Evolutionary conservation across 495 filamentous ascomycete genomes (phyloP), one percentile per base, ranked within the genome.

Genomic region (Penicillium angulare): DNA sequence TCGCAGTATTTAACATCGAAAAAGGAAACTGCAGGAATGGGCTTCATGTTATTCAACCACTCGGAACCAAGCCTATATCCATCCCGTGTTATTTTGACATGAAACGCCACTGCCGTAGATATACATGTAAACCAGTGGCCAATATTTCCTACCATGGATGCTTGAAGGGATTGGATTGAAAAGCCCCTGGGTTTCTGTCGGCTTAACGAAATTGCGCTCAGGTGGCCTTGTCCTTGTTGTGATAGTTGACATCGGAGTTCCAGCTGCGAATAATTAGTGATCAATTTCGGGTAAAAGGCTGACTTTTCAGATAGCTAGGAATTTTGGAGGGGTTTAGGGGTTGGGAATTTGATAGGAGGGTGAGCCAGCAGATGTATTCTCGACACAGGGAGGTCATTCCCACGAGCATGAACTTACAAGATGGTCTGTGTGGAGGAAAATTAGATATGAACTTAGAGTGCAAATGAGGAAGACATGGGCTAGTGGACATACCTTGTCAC

Each of bases 221-320:
- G 60, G 68, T 75, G 47, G 72, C 65, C 80, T 90, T 86, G 76
- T 95, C 88, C 72, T 84, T 85, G 81, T 95, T 90, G 84, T 97
- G 90, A 79, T 95, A 92, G 82, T 98, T 98, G 78, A 96, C 90
- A 23, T 74, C 78, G 53, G 78, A 71, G 75, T 98, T 98, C 93
- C 93, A 98, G 86, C 89, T 93, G 68, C 55, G 51, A 32, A 12
- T 36, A 27, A 17, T 35, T 35, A 36, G 45, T 48, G n/a, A 12
- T 44, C 29, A 3, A 6, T 43, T 36, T n/a, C n/a, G n/a, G n/a
- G n/a, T n/a, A n/a, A n/a, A n/a, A n/a, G n/a, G n/a, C n/a, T n/a
- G n/a, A n/a, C n/a, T n/a, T n/a, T n/a, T n/a, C n/a, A n/a, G n/a
- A n/a, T n/a, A n/a, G n/a, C n/a, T n/a, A n/a, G n/a, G n/a, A n/a